Evolutionary conservation across 352 stramenopile genomes (phyloP).

Genomic region (Phytophthora uliginosa): DNA sequence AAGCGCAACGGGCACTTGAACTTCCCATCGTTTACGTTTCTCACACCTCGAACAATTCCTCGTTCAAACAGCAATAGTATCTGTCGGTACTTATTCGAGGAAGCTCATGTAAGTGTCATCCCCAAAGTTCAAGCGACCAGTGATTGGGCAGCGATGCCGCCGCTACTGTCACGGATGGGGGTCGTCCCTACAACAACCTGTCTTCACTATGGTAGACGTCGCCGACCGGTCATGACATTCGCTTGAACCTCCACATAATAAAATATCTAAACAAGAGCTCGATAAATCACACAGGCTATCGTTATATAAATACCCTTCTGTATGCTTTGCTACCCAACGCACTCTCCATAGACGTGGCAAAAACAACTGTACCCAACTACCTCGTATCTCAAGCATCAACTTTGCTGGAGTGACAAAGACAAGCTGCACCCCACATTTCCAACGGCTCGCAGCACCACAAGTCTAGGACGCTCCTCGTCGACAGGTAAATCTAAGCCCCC

Average conservation of each 20-base stretch:
- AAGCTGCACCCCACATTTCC: slow-evolving; percentile 29
- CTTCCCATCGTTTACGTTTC: slow-evolving; percentile 1
- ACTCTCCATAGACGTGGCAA: background rate
- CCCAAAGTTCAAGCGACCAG: slow-evolving; percentile 6
- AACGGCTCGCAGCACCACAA: slow-evolving; percentile 30
- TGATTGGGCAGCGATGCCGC: slow-evolving; percentile 21
- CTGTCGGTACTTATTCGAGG: background rate
- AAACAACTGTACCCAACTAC: background rate
- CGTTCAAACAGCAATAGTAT: background rate
- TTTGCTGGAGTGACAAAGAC: slow-evolving; percentile 17
- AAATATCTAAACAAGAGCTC: background rate
- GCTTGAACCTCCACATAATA: background rate
- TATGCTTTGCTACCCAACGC: background rate
- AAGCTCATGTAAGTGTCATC: background rate
- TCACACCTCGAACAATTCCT: slow-evolving; percentile 8
- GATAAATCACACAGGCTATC: background rate
- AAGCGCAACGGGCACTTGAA: slow-evolving; percentile 22
- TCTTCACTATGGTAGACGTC: background rate
- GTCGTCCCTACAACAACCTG: slow-evolving; percentile 7
- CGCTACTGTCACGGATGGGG: slow-evolving; percentile 7
- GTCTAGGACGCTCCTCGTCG: slow-evolving; percentile 21
- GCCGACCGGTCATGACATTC: background rate
- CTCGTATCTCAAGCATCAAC: background rate
- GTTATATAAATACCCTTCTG: background rate
- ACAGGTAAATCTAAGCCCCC: slow-evolving; percentile 18